Evolutionary conservation across 192 early-diverging fungal species (phyloP), one percentile per base, ranked within the genome.

Genomic region (Pilobolus umbonatus): DNA sequence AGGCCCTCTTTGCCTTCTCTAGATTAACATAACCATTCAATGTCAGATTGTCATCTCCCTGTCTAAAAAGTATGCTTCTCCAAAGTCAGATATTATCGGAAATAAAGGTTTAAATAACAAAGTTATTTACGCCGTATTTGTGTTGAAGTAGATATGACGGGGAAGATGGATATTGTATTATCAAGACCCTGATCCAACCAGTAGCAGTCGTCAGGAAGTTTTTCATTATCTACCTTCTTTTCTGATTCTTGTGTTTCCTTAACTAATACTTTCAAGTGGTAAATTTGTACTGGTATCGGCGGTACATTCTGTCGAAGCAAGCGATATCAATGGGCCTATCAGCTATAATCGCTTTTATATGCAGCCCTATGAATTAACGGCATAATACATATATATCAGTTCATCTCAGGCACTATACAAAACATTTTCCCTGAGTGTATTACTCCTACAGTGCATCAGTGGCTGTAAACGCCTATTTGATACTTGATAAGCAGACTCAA

Each of bases 301-400:
- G 30, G 25, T 6, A 49, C 47, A 7, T 49, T 49, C 26, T 49
- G 6, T 4, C 47, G 25, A 49, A 49, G n/a, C 47, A 29, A 15
- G 1, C 25, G 30, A 49, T 10, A 28, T 49, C 25, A 49, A 49
- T 49, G 5, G 47, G 47, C 26, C 25, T 1, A 24, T 28, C 28
- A 15, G 9, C 47, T 49, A 15, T 15, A 49, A 49, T 49, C 5
- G 15, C 47, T 49, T 49, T 5, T 28, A 49, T 49, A 49, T 26
- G 9, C n/a, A 49, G 7, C 1, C 47, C 25, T 49, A 6, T 49
- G 24, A 49, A 36, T 28, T 49, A 0, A 49, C 2, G 15, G 30
- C n/a, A 49, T 28, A 49, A 6, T 29, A 7, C 7, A 3, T 15
- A 49, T 49, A 49, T 10, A 28, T 28, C 2, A 28, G 47, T 49